Percentiles rank a stretch among this genome's conserved stretches.
Conservation (phyloP, 768 basidiomycete genomes). For the Leccinellum rugosiceps region DNA sequence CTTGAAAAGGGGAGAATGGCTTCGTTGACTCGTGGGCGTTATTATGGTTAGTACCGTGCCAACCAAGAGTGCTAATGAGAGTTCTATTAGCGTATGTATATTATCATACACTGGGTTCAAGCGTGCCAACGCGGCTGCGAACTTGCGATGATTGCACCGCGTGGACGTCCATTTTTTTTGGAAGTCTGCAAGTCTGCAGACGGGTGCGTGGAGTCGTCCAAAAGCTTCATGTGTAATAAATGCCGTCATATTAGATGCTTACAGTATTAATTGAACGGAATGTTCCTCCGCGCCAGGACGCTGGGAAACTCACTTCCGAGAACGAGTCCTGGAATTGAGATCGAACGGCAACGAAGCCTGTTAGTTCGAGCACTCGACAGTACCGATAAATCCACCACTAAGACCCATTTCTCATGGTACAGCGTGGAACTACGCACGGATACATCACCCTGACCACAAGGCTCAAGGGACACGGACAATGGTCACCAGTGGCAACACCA, state of each 20-base stretch:
- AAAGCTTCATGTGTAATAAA: conserved; percentile 10
- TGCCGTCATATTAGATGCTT: conserved; percentile 13
- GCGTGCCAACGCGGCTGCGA: conserved; percentile 14
- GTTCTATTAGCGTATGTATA: conserved; percentile 5
- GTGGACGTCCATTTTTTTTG: conserved; percentile 1
- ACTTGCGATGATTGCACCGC: conserved; percentile 5
- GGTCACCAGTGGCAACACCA: conserved; percentile 1
- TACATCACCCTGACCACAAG: conserved; percentile 21
- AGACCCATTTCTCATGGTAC: conserved; percentile 19
- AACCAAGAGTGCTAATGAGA: background rate
- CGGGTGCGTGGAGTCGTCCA: background rate
- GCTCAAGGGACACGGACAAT: background rate
- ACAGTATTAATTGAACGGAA: conserved; percentile 9
- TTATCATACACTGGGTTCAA: conserved; percentile 6
- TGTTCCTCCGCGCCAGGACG: conserved; percentile 3
- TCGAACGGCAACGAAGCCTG: background rate
- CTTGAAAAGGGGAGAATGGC: conserved; percentile 2
- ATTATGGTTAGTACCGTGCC: background rate
- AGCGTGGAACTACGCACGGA: conserved; percentile 17
- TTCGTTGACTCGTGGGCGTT: conserved; percentile 4
- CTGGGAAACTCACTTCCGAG: background rate
- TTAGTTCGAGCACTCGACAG: background rate
- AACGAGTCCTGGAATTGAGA: background rate
- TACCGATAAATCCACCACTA: background rate
- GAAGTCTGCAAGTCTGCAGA: conserved; percentile 4